Percentiles rank a stretch among this genome's conserved stretches.
Evolutionary conservation across 1,284 basidiomycete genomes (phyloP).

Genomic region (Melampsora americana): DNA sequence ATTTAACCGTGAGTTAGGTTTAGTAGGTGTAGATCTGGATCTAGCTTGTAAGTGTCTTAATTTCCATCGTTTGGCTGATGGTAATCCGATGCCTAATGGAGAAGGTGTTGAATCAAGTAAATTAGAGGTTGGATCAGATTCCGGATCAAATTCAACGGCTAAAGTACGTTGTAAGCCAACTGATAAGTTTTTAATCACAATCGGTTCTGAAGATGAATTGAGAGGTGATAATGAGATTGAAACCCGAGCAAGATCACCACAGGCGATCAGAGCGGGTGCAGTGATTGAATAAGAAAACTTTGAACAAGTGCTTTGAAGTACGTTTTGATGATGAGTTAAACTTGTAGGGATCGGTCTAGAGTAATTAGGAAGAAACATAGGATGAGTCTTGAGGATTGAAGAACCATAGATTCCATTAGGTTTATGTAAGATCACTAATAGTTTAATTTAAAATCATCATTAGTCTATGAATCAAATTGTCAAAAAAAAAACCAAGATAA

Average conservation of each 20-base stretch:
- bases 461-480: not conserved
- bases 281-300: constrained; percentile 23
- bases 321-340: not conserved
- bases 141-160: not conserved
- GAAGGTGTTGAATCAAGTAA: not conserved
- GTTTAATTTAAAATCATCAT: not conserved
- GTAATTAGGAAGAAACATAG: constrained; percentile 17
- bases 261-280: not conserved
- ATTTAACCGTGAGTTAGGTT: constrained; percentile 13
- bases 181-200: not conserved
- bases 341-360: not conserved
- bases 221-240: not conserved
- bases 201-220: not conserved
- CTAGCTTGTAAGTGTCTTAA: not conserved
- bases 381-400: constrained; percentile 15
- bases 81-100: not conserved
- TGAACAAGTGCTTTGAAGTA: not conserved
- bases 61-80: constrained; percentile 1
- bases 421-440: constrained; percentile 19
- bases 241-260: constrained; percentile 21
- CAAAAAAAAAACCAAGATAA: not conserved
- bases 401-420: constrained; percentile 14
- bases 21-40: constrained; percentile 5
- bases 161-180: not conserved
- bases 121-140: not conserved